These are phyloP conservation scores for Rhododendron molle DNA, from an alignment of 148 eudicot species.

Conservation along the genomic window DNA sequence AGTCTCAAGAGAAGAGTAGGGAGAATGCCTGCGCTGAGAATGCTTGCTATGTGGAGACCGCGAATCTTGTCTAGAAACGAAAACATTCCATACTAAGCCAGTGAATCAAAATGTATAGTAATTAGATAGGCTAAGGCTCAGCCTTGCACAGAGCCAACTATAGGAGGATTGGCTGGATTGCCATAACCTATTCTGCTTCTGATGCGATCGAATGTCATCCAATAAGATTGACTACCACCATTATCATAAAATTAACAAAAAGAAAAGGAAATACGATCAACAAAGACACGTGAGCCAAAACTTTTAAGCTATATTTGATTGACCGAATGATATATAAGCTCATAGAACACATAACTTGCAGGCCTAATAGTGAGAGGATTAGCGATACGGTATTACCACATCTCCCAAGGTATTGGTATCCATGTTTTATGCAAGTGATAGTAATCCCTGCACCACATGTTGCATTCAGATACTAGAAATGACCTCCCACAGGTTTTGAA, in stretches of 20 bases:
- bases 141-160: slow-evolving; percentile 29
- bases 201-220: not conserved
- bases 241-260: not conserved
- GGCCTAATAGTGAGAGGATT: not conserved
- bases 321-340: not conserved
- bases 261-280: not conserved
- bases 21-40: slow-evolving; percentile 97
- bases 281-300: not conserved
- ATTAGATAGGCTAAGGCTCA: slow-evolving; percentile 26
- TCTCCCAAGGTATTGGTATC: not conserved
- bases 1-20: slow-evolving; percentile 86
- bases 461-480: not conserved
- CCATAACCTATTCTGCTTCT: slow-evolving; percentile 11
- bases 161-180: slow-evolving; percentile 19
- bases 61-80: slow-evolving; percentile 89
- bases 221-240: slow-evolving; percentile 8
- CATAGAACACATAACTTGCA: not conserved
- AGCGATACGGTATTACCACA: not conserved
- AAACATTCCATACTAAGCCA: slow-evolving; percentile 80
- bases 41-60: slow-evolving; percentile 97
- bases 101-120: slow-evolving; percentile 39
- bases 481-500: not conserved
- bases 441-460: not conserved
- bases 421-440: not conserved
- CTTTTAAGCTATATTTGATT: not conserved